phyloP scores from a whole-genome alignment of 1,139 yeast genomes.

The Candida sanyaensis region DNA sequence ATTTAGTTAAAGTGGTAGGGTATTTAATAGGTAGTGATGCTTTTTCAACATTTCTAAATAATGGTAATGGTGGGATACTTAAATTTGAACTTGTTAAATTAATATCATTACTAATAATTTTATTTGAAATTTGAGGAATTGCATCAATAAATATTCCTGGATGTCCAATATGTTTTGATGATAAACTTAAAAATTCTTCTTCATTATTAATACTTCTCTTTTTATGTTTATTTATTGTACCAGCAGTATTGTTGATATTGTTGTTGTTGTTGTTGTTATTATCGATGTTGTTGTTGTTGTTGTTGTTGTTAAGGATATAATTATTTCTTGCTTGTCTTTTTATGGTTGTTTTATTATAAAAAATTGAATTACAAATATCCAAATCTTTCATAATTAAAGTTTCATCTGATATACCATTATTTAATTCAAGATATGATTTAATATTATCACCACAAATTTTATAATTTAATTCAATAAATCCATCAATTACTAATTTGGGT shows the following conservation, averaged over 20 bases:
- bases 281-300: too few species aligned
- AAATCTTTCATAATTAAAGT: constrained; percentile 25
- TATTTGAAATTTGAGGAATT: constrained; percentile 58
- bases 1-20: constrained; percentile 16
- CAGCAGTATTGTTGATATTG: not conserved
- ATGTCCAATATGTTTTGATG: constrained; percentile 55
- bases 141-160: constrained; percentile 56
- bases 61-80: constrained; percentile 49
- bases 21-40: constrained; percentile 41
- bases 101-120: constrained; percentile 29
- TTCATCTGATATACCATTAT: constrained; percentile 19
- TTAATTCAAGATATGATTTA: constrained; percentile 13
- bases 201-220: constrained; percentile 10
- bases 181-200: constrained; percentile 34
- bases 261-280: constrained; percentile 4
- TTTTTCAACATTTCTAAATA: constrained; percentile 63
- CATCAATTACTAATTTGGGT: constrained; percentile 49
- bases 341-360: constrained; percentile 26
- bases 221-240: not conserved
- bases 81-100: constrained; percentile 22
- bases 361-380: constrained; percentile 29
- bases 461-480: constrained; percentile 25
- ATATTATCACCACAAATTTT: constrained; percentile 29
- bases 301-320: constrained; percentile 18
- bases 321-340: constrained; percentile 25